Base-by-base conservation (phyloP, 108 stramenopile genomes). In the Skeletonema marinoi region DNA sequence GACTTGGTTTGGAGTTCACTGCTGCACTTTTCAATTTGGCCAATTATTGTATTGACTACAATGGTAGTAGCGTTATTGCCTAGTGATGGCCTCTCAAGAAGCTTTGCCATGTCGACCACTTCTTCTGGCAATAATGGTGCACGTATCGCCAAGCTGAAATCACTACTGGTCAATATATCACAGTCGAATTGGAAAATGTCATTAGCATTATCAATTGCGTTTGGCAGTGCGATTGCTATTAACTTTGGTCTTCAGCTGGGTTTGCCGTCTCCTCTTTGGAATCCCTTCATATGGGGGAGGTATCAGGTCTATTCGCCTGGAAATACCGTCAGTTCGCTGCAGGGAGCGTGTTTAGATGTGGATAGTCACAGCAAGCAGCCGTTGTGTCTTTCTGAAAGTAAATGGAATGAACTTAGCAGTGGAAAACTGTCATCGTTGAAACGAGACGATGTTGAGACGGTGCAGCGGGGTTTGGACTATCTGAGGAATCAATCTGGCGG, bases 401-500 rank as follows among this genome's bases (percentile, higher is more conserved):
- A 79, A 41, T 84, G 83, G 83, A 70, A 73, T n/a, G 75, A 80
- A 56, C 70, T 84, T 1, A 73, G 71, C 51, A 78, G 78, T 59
- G 83, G 79, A 16, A 42, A 46, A 16, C 60, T 84, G 17, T 84
- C 83, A 5, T 80, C 78, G 17, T 56, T 25, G 32, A 84, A 84
- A n/a, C 68, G 69, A 1, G 83, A 84, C 9, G 86, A 86, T 75
- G 82, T 86, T 7, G 39, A 74, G 66, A 61, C 75, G 3, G 86
- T 86, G 6, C 81, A 79, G 60, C 62, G 68, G 8, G 86, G 86
- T 2, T 75, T 83, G 19, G 42, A 70, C 16, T 82, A 78, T 13
- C 79, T 80, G n/a, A 78, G 74, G 38, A 74, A 84, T 54, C 14
- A 66, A 44, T 70, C 71, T 2, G 74, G 74, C 9, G 86, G 86